These are phyloP conservation scores for Logfia minima DNA, from an alignment of 129 eudicot genomes.

Conservation along the genomic window DNA sequence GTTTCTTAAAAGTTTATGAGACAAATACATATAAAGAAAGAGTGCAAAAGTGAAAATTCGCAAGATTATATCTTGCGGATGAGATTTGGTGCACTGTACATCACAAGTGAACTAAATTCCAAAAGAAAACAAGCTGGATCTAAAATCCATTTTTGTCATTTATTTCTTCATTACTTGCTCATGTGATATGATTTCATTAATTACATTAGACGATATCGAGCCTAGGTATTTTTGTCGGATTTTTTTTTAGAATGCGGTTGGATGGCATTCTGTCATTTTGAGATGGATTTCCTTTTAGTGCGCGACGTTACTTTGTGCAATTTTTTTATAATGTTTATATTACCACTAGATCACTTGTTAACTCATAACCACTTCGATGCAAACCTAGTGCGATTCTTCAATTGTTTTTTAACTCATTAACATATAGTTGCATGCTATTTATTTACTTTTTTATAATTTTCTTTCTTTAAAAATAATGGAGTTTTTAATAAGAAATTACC, in stretches of 20 bases:
- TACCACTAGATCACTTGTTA: neutral
- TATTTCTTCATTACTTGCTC: conserved; percentile 14
- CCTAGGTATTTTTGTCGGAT: no score
- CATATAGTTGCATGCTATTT: neutral
- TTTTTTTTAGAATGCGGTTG: no score
- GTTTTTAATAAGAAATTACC: no score
- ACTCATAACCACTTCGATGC: conserved; percentile 15
- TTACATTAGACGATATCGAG: no score
- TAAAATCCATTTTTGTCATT: conserved; percentile 19
- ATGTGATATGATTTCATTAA: conserved; percentile 18
- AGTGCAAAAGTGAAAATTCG: neutral
- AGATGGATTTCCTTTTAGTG: accelerated
- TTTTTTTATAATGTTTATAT: no score
- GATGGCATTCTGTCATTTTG: no score
- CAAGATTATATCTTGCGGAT: neutral
- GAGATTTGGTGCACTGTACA: neutral
- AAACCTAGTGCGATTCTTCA: neutral
- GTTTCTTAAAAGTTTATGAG: no score
- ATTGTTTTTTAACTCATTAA: neutral
- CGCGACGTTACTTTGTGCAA: no score
- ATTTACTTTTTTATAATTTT: neutral
- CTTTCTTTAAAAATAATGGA: no score
- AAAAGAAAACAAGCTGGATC: conserved; percentile 29
- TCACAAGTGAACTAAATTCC: conserved; percentile 23
- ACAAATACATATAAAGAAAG: neutral